Evolutionary conservation across 345 rosid genomes (phyloP).

Genomic region (Bruguiera gymnorhiza): DNA sequence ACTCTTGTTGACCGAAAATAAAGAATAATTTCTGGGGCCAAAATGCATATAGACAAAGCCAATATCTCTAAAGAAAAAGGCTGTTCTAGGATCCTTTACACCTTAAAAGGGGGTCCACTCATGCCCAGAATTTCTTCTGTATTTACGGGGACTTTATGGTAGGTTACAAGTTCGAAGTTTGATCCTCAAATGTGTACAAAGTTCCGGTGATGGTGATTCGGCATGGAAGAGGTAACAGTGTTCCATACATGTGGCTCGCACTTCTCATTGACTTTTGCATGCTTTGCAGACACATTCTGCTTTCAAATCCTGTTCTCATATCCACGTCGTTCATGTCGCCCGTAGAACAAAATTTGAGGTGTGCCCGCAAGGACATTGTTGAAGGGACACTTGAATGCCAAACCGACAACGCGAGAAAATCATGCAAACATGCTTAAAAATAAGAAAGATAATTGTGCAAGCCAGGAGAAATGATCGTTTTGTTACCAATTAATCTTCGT

Average conservation of each 20-base stretch:
- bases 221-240: neutral
- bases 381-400: slow-evolving; percentile 7
- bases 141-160: slow-evolving; percentile 13
- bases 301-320: neutral
- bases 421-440: neutral
- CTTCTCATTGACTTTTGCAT: too few species aligned
- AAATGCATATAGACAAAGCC: neutral
- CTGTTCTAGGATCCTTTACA: neutral
- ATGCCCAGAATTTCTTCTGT: neutral
- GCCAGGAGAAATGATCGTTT: too few species aligned
- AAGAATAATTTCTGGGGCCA: slow-evolving; percentile 18
- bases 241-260: too few species aligned
- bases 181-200: neutral
- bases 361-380: slow-evolving; percentile 1
- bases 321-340: neutral
- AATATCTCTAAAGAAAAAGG: neutral
- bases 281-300: neutral
- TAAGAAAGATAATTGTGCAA: too few species aligned
- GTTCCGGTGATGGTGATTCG: neutral
- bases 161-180: neutral
- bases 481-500: too few species aligned
- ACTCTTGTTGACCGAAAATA: neutral
- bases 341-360: neutral
- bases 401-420: slow-evolving; percentile 4
- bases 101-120: neutral